Percentiles rank a stretch among this genome's conserved stretches.
Evolutionary conservation across 768 basidiomycete genomes (phyloP).

Genomic region (Rhodotorula diobovata): DNA sequence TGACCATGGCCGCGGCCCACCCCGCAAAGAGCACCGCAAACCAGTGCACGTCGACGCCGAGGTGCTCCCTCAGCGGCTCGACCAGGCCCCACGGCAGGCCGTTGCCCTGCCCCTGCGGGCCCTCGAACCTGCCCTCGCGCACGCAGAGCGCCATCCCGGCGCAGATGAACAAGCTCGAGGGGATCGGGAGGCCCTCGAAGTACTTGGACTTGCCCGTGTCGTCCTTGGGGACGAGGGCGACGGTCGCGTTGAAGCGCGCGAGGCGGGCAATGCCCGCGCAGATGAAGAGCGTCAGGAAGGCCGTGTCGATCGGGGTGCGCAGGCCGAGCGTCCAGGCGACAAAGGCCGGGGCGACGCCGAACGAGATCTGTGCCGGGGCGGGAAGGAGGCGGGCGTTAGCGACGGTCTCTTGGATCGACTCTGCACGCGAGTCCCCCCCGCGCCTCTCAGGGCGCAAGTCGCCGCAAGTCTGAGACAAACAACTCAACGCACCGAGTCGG

Average conservation of each 20-base stretch:
- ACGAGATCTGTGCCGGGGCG: slow-evolving; percentile 68
- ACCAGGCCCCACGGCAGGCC: slow-evolving; percentile 54
- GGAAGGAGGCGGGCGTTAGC: no score
- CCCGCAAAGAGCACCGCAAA: slow-evolving; percentile 69
- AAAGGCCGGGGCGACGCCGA: slow-evolving; percentile 94
- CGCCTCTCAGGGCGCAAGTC: no score
- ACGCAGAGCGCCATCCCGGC: slow-evolving; percentile 67
- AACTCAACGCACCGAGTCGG: slow-evolving; percentile 68
- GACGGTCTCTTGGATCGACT: no score
- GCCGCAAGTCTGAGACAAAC: not conserved
- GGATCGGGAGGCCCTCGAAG: slow-evolving; percentile 97
- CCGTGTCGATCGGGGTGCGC: slow-evolving; percentile 82
- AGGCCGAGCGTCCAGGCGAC: slow-evolving; percentile 81
- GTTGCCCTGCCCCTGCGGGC: slow-evolving; percentile 54
- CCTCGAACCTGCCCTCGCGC: slow-evolving; percentile 3
- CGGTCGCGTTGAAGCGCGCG: slow-evolving; percentile 97
- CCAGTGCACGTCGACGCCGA: slow-evolving; percentile 65
- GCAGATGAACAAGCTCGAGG: slow-evolving; percentile 77
- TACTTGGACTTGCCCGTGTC: slow-evolving; percentile 79
- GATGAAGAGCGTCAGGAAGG: slow-evolving; percentile 80
- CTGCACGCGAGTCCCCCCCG: no score
- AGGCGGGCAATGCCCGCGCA: slow-evolving; percentile 94
- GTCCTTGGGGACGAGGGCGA: slow-evolving; percentile 87
- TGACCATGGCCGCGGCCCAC: slow-evolving; percentile 97
- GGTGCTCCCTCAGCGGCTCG: slow-evolving; percentile 41